phyloP scores from a whole-genome alignment of 176 grass and related monocot species.

The Pontederia paniculata region DNA sequence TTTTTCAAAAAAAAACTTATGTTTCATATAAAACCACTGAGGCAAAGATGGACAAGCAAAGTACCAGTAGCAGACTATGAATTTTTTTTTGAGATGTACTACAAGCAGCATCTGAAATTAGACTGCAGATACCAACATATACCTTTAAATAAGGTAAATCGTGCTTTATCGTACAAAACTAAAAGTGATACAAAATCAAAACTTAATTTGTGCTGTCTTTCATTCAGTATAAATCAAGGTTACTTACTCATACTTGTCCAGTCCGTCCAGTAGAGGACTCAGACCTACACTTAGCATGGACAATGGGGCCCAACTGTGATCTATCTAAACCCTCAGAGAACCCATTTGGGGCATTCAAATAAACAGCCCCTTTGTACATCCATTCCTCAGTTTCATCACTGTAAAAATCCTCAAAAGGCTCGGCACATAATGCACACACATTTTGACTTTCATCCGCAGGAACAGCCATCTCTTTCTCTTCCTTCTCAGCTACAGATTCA shows the following conservation, averaged over 20 bases:
- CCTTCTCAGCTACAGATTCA: conserved; percentile 47
- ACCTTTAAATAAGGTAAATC: too few species aligned
- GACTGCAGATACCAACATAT: too few species aligned
- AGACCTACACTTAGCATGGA: conserved; percentile 93
- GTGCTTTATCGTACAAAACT: neutral
- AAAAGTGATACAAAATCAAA: neutral
- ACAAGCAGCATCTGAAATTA: too few species aligned
- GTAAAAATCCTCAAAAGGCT: conserved; percentile 93
- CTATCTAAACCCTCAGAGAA: conserved; percentile 44
- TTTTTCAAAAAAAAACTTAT: too few species aligned
- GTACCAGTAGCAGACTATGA: too few species aligned
- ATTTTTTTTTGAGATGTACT: too few species aligned
- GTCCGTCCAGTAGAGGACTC: conserved; percentile 42
- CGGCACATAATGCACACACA: conserved; percentile 80
- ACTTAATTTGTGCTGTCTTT: neutral
- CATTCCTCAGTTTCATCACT: conserved; percentile 96
- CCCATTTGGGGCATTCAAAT: conserved; percentile 77
- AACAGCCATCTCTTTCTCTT: conserved; percentile 85
- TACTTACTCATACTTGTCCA: conserved; percentile 39
- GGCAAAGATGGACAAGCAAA: too few species aligned
- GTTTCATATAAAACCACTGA: too few species aligned
- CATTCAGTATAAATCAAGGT: neutral
- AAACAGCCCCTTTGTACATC: conserved; percentile 97
- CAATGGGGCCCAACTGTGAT: conserved; percentile 68
- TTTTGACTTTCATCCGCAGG: conserved; percentile 90